Conservation (phyloP, 179 eudicot species). For the Carnegiea gigantea region DNA sequence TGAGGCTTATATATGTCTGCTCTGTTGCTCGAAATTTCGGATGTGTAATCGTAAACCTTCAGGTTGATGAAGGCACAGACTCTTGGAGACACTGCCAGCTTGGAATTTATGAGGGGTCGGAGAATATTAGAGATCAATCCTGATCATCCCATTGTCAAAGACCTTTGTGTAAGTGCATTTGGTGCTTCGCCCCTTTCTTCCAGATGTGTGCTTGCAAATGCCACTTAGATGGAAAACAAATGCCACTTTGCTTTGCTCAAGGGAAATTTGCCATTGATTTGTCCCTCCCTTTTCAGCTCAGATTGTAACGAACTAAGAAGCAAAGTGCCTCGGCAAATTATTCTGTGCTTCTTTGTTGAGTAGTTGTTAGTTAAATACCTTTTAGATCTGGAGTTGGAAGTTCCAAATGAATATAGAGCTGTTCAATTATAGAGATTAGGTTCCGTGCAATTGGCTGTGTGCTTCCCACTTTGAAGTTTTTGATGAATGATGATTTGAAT, state of each 20-base stretch:
- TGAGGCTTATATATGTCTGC: neutral
- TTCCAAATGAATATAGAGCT: too few species aligned
- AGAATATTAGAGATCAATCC: slow-evolving; percentile 92
- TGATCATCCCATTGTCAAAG: slow-evolving; percentile 89
- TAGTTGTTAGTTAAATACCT: too few species aligned
- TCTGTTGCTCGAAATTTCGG: neutral
- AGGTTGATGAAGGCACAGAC: slow-evolving; percentile 98
- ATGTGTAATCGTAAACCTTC: neutral
- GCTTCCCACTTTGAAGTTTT: too few species aligned
- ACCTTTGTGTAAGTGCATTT: slow-evolving; percentile 57
- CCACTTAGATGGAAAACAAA: neutral
- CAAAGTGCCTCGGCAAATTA: too few species aligned
- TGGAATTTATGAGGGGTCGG: slow-evolving; percentile 97
- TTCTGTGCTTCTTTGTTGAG: too few species aligned
- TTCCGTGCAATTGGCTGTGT: too few species aligned
- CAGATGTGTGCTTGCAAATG: neutral
- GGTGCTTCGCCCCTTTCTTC: neutral
- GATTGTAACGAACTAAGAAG: too few species aligned
- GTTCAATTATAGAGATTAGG: too few species aligned
- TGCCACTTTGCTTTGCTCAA: neutral
- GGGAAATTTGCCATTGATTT: too few species aligned
- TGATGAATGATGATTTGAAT: too few species aligned
- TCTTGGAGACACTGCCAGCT: slow-evolving; percentile 84
- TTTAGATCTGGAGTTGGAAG: too few species aligned
- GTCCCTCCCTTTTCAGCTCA: too few species aligned